phyloP scores from a whole-genome alignment of 805 yeast genomes.

The Schwanniomyces yamadae region DNA sequence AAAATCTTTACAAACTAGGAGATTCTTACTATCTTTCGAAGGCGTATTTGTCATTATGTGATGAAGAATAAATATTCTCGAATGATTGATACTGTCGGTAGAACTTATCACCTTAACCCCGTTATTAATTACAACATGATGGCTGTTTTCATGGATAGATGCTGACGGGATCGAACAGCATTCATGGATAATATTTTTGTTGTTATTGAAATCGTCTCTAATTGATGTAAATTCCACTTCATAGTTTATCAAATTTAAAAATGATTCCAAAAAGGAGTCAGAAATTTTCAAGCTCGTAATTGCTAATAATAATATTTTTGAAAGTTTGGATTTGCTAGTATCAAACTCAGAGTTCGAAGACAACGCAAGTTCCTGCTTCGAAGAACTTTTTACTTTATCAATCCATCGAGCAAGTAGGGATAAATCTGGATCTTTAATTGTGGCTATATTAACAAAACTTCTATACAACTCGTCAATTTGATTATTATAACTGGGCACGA shows the following conservation, averaged over 20 bases:
- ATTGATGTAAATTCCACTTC: conserved; percentile 60
- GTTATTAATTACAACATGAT: conserved; percentile 40
- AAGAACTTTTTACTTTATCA: conserved; percentile 32
- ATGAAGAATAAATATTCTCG: conserved; percentile 36
- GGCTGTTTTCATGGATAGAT: conserved; percentile 28
- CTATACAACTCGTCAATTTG: conserved; percentile 70
- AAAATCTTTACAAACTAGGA: conserved; percentile 49
- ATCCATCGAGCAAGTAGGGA: conserved; percentile 38
- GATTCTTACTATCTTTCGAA: conserved; percentile 13
- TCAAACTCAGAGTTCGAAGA: conserved; percentile 9
- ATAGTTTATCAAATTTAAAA: conserved; percentile 39
- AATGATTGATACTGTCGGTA: conserved; percentile 36
- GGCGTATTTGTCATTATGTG: conserved; percentile 27
- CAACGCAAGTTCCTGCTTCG: conserved; percentile 9
- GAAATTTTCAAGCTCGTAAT: conserved; percentile 64
- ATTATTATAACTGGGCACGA: conserved; percentile 29
- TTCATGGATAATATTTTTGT: conserved; percentile 77
- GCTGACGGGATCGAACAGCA: conserved; percentile 43
- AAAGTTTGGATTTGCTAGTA: conserved; percentile 36
- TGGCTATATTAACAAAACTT: conserved; percentile 60
- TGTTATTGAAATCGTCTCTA: conserved; percentile 57
- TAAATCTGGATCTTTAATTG: conserved; percentile 40
- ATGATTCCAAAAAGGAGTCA: conserved; percentile 56
- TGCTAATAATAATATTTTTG: conserved; percentile 71
- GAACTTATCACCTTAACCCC: conserved; percentile 42